Evolutionary conservation across 495 filamentous ascomycete species (phyloP).

Genomic region (Penicillium pulvis): DNA sequence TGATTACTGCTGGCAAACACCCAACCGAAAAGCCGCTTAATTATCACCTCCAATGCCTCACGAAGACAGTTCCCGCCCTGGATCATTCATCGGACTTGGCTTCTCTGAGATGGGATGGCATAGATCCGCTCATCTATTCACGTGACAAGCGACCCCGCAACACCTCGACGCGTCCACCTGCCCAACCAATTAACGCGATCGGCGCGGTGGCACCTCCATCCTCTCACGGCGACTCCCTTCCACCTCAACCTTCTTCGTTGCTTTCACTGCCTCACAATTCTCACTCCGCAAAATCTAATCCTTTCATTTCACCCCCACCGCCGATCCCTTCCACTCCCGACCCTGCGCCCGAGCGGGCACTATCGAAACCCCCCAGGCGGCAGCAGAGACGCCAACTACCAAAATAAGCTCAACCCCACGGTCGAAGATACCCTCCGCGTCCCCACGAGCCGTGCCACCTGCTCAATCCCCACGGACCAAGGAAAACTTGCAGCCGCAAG

Average conservation of each 20-base stretch:
- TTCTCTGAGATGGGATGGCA: slow-evolving; percentile 69
- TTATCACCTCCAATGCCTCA: slow-evolving; percentile 56
- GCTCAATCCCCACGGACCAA: slow-evolving; percentile 5
- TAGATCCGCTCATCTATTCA: slow-evolving; percentile 43
- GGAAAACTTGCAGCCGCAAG: slow-evolving; percentile 7
- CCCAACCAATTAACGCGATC: background rate
- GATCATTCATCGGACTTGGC: slow-evolving; percentile 52
- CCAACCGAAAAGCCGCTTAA: slow-evolving; percentile 60
- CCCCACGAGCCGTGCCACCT: background rate
- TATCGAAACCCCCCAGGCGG: background rate
- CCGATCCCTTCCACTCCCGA: background rate
- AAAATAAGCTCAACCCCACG: background rate
- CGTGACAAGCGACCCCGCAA: background rate
- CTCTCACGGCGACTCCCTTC: background rate
- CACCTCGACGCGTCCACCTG: background rate
- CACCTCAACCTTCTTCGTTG: background rate
- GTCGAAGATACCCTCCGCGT: background rate
- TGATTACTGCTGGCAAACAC: slow-evolving; percentile 61
- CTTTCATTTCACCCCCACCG: background rate
- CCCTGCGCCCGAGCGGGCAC: background rate
- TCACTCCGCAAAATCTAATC: background rate
- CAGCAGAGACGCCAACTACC: background rate
- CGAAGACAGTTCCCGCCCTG: slow-evolving; percentile 41
- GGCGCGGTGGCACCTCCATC: background rate
- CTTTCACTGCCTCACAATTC: background rate